Base-by-base conservation (phyloP, 768 basidiomycete genomes). In the Suillus subalutaceus region DNA sequence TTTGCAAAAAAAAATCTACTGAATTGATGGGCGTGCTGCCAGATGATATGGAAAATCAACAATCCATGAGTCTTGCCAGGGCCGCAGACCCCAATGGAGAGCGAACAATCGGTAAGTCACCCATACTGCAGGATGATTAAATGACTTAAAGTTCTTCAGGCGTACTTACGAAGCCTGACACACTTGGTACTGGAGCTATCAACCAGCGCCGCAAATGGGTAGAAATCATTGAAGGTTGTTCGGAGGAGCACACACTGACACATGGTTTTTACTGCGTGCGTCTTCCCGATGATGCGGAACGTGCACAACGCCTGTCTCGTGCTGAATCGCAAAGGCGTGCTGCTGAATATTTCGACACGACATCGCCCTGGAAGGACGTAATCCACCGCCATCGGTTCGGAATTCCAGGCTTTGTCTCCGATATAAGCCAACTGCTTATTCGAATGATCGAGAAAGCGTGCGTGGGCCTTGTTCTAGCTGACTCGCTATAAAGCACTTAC, bases 41-140 rank as follows among this genome's bases (percentile, higher is more conserved):
- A 88, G 87, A 86, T 62, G 88, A 89, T 65, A 83, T 86, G 61
- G 83, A 88, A 67, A 88, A 87, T 68, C 86, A 87, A 70, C 83
- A 82, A 62, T 87, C 88, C 0, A 77, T 82, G 13, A 75, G 78
- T 1, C 79, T 88, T 2, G 87, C 86, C 1, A 74, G 73, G 6
- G 71, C 81, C 52, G 81, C 72, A 41, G 87, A 88, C 70, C 80
- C 81, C 0, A 67, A 77, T 1, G 85, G 87, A 1, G 65, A 68
- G 20, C 77, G 87, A 7, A 89, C 86, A 0, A 85, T 88, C 53
- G 88, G 87, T 81, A 67, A 32, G 63, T 58, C n/a, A 18, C 44
- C 15, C 30, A 23, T 23, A 37, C 23, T 12, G 32, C 35, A 30
- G 6, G 50, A 3, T 37, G 35, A 30, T 20, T 55, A 10, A n/a